Conservation (phyloP, 495 filamentous ascomycete species). For the Bombardia bombarda region DNA sequence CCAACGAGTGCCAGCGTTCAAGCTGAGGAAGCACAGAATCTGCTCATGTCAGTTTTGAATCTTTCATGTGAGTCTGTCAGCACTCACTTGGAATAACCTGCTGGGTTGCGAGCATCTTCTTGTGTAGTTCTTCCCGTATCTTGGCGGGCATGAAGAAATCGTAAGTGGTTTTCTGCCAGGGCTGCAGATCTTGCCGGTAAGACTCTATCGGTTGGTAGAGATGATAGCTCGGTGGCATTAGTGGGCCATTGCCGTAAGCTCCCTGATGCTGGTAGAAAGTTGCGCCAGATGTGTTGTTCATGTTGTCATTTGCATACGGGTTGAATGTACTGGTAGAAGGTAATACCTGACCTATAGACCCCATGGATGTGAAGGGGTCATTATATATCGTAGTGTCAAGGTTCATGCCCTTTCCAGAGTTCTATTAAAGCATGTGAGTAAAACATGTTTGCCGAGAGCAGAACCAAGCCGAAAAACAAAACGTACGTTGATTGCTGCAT, state of each 20-base stretch:
- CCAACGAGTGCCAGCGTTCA: constrained; percentile 83
- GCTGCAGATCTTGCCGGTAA: constrained; percentile 64
- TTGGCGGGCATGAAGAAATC: constrained; percentile 86
- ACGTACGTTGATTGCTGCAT: constrained; percentile 17
- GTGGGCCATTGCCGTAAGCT: constrained; percentile 35
- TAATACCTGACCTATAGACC: constrained; percentile 43
- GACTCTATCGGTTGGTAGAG: constrained; percentile 85
- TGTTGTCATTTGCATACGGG: constrained; percentile 55
- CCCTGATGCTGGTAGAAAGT: constrained; percentile 40
- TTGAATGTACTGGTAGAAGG: constrained; percentile 47
- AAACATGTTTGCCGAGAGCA: too few species aligned
- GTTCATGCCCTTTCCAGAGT: constrained; percentile 7
- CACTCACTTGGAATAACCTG: constrained; percentile 75
- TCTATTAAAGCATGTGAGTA: too few species aligned
- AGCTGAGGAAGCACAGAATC: constrained; percentile 64
- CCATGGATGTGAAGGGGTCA: constrained; percentile 54
- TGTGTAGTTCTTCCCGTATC: constrained; percentile 78
- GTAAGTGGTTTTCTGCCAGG: constrained; percentile 76
- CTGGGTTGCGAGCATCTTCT: constrained; percentile 74
- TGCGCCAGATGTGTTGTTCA: constrained; percentile 37
- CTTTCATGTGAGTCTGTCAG: neutral
- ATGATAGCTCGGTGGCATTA: constrained; percentile 85
- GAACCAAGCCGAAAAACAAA: too few species aligned
- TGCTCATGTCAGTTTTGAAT: constrained; percentile 1
- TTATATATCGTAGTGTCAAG: constrained; percentile 25